phyloP scores from a whole-genome alignment of 2,329 filamentous ascomycete genomes.

The Fusarium nanum region DNA sequence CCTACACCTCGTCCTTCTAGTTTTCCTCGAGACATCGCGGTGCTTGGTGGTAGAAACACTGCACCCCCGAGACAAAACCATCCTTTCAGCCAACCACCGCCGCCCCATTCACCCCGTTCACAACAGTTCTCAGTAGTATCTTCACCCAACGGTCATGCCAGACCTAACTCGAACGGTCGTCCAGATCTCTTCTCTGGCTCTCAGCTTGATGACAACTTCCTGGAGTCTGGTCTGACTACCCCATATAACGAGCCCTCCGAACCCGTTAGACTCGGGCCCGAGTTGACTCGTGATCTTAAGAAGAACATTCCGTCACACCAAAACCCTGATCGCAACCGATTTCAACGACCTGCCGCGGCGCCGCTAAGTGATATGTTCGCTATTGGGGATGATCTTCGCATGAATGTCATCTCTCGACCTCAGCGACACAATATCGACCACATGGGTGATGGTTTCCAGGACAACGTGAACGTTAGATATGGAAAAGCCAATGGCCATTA shows the following conservation, averaged over 20 bases:
- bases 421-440: constrained; percentile 43
- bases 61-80: constrained; percentile 45
- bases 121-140: constrained; percentile 34
- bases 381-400: constrained; percentile 53
- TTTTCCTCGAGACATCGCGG: constrained; percentile 52
- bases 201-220: constrained; percentile 55
- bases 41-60: constrained; percentile 50
- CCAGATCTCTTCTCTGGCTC: constrained; percentile 53
- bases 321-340: constrained; percentile 19
- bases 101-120: constrained; percentile 20
- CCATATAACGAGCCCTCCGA: constrained; percentile 50
- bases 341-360: constrained; percentile 20
- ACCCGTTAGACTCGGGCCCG: constrained; percentile 38
- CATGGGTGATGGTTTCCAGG: constrained; percentile 52
- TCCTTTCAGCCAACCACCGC: constrained; percentile 41
- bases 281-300: constrained; percentile 43
- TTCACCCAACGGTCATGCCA: constrained; percentile 38
- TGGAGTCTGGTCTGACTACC: constrained; percentile 54
- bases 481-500: constrained; percentile 33
- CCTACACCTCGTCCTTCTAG: constrained; percentile 47
- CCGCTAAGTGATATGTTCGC: constrained; percentile 38
- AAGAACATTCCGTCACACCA: constrained; percentile 36
- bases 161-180: constrained; percentile 27
- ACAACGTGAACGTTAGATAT: constrained; percentile 32
- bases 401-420: constrained; percentile 50